Evolutionary conservation across 352 stramenopile species (phyloP).

Genomic region (Phytophthora capsici): DNA sequence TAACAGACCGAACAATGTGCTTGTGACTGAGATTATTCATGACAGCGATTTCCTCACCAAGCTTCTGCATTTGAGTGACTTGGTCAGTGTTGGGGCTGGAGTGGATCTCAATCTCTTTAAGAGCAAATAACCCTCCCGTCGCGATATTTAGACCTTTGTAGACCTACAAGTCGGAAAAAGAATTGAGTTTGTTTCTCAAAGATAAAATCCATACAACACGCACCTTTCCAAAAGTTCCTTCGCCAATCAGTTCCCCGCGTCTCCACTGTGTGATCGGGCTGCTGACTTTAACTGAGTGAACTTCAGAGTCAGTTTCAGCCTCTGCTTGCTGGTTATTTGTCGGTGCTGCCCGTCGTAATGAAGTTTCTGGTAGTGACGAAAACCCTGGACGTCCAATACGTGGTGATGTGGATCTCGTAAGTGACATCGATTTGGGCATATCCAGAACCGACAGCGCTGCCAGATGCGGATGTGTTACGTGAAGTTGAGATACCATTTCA

Average conservation of each 20-base stretch:
- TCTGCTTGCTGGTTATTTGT: constrained; percentile 28
- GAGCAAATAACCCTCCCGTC: constrained; percentile 91
- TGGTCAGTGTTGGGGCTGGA: constrained; percentile 55
- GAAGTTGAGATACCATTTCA: constrained; percentile 46
- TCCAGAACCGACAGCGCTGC: constrained; percentile 13
- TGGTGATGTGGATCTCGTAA: constrained; percentile 61
- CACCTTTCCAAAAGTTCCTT: constrained; percentile 94
- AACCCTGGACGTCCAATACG: constrained; percentile 39
- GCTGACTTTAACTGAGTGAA: constrained; percentile 5
- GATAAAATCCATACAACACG: not conserved
- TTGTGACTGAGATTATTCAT: constrained; percentile 95
- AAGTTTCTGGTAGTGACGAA: constrained; percentile 37
- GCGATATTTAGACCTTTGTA: constrained; percentile 94
- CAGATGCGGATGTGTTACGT: constrained; percentile 37
- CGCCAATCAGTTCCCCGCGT: constrained; percentile 93
- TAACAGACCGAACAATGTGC: constrained; percentile 93
- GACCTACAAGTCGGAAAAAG: constrained; percentile 53
- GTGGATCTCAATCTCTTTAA: constrained; percentile 90
- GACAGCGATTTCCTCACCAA: constrained; percentile 92
- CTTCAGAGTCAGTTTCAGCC: constrained; percentile 3
- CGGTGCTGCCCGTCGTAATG: constrained; percentile 12
- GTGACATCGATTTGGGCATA: constrained; percentile 44
- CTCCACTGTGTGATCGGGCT: constrained; percentile 89
- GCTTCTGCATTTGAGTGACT: constrained; percentile 73
- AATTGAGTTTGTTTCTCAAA: not conserved